Evolutionary conservation across 179 eudicot genomes (phyloP).

Genomic region (Camellia oleifera): DNA sequence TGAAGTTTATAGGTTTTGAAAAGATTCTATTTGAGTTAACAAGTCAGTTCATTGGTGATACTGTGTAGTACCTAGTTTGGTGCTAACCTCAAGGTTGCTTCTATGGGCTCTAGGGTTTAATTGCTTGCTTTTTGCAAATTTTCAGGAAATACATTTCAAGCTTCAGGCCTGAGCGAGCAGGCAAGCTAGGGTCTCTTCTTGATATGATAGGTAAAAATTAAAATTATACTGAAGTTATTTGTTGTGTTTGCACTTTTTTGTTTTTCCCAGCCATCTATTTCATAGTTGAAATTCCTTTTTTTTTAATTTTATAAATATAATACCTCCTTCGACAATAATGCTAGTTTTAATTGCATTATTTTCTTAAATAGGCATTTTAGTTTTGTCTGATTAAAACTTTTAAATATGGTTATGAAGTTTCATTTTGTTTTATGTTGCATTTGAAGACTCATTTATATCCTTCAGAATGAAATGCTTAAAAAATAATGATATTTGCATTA

Average conservation of each 20-base stretch:
- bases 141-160: conserved; percentile 88
- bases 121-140: conserved; percentile 10
- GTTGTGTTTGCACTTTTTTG: neutral
- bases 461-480: neutral
- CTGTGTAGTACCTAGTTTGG: neutral
- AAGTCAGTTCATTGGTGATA: neutral
- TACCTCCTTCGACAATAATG: neutral
- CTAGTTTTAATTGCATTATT: neutral
- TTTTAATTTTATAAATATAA: neutral
- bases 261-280: neutral
- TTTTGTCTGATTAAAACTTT: neutral
- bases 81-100: neutral
- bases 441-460: neutral
- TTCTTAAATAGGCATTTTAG: neutral
- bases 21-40: neutral
- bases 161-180: conserved; percentile 71
- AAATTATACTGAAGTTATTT: neutral
- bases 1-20: too few relatives aligned
- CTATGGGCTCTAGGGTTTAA: neutral
- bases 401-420: neutral
- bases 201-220: conserved; percentile 59
- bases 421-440: neutral
- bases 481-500: conserved; percentile 1
- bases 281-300: too few relatives aligned
- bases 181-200: conserved; percentile 63